These are phyloP conservation scores for Graphilbum fragrans DNA, from an alignment of 2,329 filamentous ascomycete genomes.

Conservation along the genomic window DNA sequence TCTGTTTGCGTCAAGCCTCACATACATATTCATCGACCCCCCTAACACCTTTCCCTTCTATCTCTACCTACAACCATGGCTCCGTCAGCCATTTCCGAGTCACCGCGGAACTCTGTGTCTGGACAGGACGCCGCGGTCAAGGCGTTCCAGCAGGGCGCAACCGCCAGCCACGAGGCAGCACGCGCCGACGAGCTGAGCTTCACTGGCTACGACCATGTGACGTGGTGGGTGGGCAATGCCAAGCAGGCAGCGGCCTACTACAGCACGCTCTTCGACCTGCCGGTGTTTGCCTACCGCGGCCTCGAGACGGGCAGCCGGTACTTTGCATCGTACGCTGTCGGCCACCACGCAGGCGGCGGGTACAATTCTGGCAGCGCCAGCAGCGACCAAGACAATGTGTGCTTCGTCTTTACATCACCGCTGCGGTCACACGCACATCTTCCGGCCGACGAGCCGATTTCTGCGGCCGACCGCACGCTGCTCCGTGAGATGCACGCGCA, in stretches of 20 bases:
- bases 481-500: conserved; percentile 70
- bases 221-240: conserved; percentile 94
- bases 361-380: conserved; percentile 19
- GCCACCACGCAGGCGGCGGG: conserved; percentile 34
- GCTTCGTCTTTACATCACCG: conserved; percentile 76
- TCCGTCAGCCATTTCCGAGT: conserved; percentile 43
- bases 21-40: too few species aligned
- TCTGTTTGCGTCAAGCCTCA: too few species aligned
- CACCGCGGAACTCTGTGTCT: conserved; percentile 26
- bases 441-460: conserved; percentile 47
- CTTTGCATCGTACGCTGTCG: conserved; percentile 73
- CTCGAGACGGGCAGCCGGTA: conserved; percentile 78
- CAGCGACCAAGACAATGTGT: conserved; percentile 40
- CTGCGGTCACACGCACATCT: conserved; percentile 49
- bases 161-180: neutral
- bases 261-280: conserved; percentile 76
- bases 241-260: conserved; percentile 92
- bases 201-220: conserved; percentile 82
- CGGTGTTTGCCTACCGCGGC: conserved; percentile 69
- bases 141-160: conserved; percentile 1
- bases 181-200: conserved; percentile 35
- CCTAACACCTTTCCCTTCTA: too few species aligned
- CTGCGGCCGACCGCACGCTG: conserved; percentile 48
- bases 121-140: conserved; percentile 38
- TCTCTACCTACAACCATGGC: conserved; percentile 45